Evolutionary conservation across 257 asterid genomes (phyloP), one percentile per base, ranked within the genome.

Genomic region (Solanum chaucha): DNA sequence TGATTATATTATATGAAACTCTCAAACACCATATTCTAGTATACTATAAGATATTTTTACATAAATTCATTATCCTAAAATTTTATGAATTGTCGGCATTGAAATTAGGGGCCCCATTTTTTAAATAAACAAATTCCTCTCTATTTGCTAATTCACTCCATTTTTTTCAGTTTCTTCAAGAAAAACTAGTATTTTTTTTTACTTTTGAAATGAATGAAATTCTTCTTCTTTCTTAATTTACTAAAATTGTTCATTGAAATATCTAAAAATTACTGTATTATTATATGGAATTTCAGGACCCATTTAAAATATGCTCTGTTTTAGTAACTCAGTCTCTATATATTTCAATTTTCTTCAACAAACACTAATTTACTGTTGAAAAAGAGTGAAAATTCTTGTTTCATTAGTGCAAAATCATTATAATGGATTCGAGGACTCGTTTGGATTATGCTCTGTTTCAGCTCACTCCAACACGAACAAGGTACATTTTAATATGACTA

Each of bases 381-480:
- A 48, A 19, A 36, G 32, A 44, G 35, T 30, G 72, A 26, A 28
- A 28, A 20, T 8, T 14, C 8, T 40, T 55, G 40, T 65, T 20
- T 14, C 0, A 10, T 4, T 4, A 41, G 46, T 46, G 72, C n/a
- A 11, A 35, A n/a, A 15, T 71, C 12, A 8, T 58, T 34, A 35
- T 77, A 17, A 95, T 95, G 97, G 98, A 95, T 84, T 89, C 97
- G 3, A 91, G 90, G 44, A 89, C 92, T 64, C 89, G 70, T 86
- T 93, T 95, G 44, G 98, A 93, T 88, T 90, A 93, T 90, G 98
- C 92, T 87, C 91, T 92, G 93, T 95, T 95, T 90, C 98, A 93
- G 58, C 89, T 95, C 26, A 95, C 98, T 10, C 98, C 98, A 32
- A 95, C 98, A 10, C 91, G 98, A 90, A 95, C 98, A 55, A 93